Conservation (phyloP, 768 basidiomycete species). For the Solioccasus polychromus region DNA sequence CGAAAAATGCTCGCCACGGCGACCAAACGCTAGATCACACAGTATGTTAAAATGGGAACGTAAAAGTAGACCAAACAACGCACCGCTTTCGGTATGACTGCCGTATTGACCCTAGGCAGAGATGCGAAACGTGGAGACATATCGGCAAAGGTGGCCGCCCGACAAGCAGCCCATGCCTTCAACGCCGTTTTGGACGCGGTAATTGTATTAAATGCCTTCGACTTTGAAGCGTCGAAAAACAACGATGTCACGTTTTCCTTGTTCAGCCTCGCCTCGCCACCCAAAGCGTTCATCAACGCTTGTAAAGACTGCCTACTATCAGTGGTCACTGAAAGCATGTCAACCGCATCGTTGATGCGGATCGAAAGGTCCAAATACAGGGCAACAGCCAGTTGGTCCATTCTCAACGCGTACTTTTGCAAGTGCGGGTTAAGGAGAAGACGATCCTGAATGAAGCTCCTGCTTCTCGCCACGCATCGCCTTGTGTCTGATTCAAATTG, state of each 20-base stretch:
- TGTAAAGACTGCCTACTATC: constrained; percentile 31
- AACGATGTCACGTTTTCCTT: constrained; percentile 27
- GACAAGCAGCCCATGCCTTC: constrained; percentile 46
- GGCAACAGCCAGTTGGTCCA: constrained; percentile 44
- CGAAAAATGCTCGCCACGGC: constrained; percentile 46
- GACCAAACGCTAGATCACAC: constrained; percentile 35
- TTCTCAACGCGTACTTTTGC: constrained; percentile 40
- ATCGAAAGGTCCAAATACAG: constrained; percentile 39
- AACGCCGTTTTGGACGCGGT: constrained; percentile 28
- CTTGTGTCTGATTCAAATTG: constrained; percentile 1
- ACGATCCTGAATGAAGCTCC: constrained; percentile 26
- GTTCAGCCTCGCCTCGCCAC: constrained; percentile 32
- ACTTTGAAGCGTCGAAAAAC: constrained; percentile 23
- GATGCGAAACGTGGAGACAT: constrained; percentile 17
- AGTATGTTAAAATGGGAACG: neutral
- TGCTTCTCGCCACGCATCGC: constrained; percentile 6
- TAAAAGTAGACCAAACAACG: neutral
- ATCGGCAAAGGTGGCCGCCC: constrained; percentile 27
- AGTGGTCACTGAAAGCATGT: constrained; percentile 37
- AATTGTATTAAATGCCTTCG: constrained; percentile 17
- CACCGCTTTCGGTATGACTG: constrained; percentile 32
- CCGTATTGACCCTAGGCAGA: constrained; percentile 22
- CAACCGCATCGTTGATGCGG: constrained; percentile 35
- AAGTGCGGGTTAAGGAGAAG: constrained; percentile 31
- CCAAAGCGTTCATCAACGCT: constrained; percentile 37